Evolutionary conservation across 257 asterid genomes (phyloP), one percentile per base, ranked within the genome.

Genomic region (Salvia hispanica): DNA sequence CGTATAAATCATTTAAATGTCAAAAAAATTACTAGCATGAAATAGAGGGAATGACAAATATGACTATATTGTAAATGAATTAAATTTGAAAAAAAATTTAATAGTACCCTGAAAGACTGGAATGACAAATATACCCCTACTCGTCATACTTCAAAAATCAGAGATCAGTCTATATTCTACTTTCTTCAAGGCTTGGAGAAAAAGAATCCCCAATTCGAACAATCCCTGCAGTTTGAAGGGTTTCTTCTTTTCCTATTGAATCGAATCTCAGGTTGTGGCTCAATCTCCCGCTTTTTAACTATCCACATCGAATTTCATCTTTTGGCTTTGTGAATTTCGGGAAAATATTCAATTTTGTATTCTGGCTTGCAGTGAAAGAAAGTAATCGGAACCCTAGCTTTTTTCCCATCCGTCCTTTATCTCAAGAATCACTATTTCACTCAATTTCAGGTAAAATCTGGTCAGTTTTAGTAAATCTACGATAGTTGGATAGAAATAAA

Each of bases 281-380:
- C 70, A 58, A 60, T 40, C 18, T 34, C 59, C 14, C 54, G 51
- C 69, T 48, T 28, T 45, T 72, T 47, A 31, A 11, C 16, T 25
- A 51, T 25, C 40, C 54, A n/a, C 58, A 34, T 6, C 61, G 13
- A 36, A 68, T 9, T 58, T 33, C 15, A 11, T 4, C 25, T 52
- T 44, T 56, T 50, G 11, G 15, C 11, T 61, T 18, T 53, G 25
- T n/a, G 2, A 57, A 34, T 70, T 56, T 34, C 7, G 37, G 33
- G 12, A 52, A 52, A 50, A 25, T 57, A 8, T 61, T 14, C 25
- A 59, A 10, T 15, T 66, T 66, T 67, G 42, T 45, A 33, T 72
- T 10, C 52, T 80, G 79, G 68, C 85, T 79, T 85, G 86, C 77
- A 39, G 69, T 67, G 5, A 15, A 82, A 85, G 91, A 58, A 85